A percentile compares a stretch with the other conserved stretches of the same genome.
phyloP scores from a whole-genome alignment of 2,329 filamentous ascomycete species.

The Aspergillus novoparasiticus region DNA sequence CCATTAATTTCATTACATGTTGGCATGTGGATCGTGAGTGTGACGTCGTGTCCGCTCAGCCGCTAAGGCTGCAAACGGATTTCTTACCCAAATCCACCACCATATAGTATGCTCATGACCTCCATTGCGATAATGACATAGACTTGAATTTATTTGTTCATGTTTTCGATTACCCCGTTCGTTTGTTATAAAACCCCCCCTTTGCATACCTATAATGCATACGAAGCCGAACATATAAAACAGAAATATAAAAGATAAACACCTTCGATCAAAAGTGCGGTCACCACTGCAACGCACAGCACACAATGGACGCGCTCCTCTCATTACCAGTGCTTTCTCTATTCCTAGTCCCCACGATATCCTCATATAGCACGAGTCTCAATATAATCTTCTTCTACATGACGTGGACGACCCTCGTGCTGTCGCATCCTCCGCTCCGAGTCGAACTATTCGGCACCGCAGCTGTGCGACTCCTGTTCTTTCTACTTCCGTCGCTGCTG shows the following conservation, averaged over 20 bases:
- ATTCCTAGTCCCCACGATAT: conserved; percentile 41
- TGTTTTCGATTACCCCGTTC: neutral
- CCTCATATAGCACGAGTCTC: conserved; percentile 75
- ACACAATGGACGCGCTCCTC: conserved; percentile 57
- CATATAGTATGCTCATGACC: neutral
- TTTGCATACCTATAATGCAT: neutral
- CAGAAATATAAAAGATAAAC: neutral
- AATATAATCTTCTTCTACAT: conserved; percentile 89
- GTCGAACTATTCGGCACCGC: conserved; percentile 75
- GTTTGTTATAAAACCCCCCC: neutral
- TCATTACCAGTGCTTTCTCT: conserved; percentile 33
- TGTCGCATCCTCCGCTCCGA: conserved; percentile 72
- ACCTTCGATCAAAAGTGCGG: neutral
- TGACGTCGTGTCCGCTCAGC: neutral
- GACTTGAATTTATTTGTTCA: neutral
- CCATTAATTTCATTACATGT: neutral
- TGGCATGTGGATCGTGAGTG: conserved; percentile 1
- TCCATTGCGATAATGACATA: neutral
- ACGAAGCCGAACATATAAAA: neutral
- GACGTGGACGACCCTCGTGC: conserved; percentile 82
- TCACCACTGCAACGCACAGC: neutral
- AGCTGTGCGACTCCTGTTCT: conserved; percentile 69
- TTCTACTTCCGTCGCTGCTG: conserved; percentile 69
- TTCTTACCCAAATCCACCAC: neutral
- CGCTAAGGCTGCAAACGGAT: neutral